A percentile compares a stretch with the other conserved stretches of the same genome.
Evolutionary conservation across 805 yeast species (phyloP).

Genomic region (Jamesozyma jinghongensis): DNA sequence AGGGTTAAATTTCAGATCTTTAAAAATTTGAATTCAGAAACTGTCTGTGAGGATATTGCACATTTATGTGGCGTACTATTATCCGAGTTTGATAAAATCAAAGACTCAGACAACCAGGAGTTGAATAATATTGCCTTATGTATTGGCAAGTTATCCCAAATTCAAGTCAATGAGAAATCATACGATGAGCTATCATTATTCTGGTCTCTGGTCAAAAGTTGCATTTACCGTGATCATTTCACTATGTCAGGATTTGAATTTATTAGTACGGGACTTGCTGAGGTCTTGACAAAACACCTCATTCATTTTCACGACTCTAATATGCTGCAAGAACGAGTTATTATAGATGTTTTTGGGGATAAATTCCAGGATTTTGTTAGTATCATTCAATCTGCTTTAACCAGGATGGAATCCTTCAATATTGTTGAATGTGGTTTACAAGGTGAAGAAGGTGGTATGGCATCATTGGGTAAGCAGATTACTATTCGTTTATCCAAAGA

Average conservation of each 20-base stretch:
- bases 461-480: constrained; percentile 63
- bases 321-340: constrained; percentile 29
- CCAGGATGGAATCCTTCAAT: constrained; percentile 66
- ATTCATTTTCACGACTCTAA: background rate
- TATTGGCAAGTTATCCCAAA: constrained; percentile 11
- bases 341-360: constrained; percentile 33
- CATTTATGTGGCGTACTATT: constrained; percentile 11
- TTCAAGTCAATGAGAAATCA: constrained; percentile 18
- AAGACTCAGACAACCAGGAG: constrained; percentile 18
- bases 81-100: constrained; percentile 14
- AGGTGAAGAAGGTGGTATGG: constrained; percentile 37
- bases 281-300: constrained; percentile 16
- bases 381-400: constrained; percentile 62
- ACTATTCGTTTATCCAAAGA: constrained; percentile 44
- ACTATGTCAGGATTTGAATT: constrained; percentile 67
- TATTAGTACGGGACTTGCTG: constrained; percentile 55
- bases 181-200: constrained; percentile 26
- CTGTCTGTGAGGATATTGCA: constrained; percentile 7
- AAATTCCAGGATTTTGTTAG: constrained; percentile 38
- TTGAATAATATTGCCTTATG: constrained; percentile 1
- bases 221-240: constrained; percentile 26
- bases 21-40: constrained; percentile 2
- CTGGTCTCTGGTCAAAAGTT: constrained; percentile 34
- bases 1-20: constrained; percentile 17
- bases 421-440: constrained; percentile 38